Evolutionary conservation across 257 asterid species (phyloP).

Genomic region (Przewalskia tangutica): DNA sequence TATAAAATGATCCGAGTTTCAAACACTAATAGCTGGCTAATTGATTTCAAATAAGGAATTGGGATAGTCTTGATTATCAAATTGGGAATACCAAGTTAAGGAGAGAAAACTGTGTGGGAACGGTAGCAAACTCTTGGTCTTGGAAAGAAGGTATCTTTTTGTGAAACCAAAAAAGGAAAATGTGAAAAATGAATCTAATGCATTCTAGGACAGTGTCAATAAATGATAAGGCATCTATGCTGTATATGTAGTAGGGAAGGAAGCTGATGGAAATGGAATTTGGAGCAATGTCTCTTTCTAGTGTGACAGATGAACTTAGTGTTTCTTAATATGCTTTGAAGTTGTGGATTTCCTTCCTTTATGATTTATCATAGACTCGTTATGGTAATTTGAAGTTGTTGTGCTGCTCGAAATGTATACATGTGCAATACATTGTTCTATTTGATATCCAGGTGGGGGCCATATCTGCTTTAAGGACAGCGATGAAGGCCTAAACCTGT

Average conservation of each 20-base stretch:
- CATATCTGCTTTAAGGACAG: constrained; percentile 89
- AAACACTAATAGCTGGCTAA: background rate
- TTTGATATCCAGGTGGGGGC: constrained; percentile 63
- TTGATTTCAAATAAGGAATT: background rate
- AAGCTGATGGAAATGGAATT: background rate
- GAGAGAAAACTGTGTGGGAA: background rate
- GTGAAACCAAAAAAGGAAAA: background rate
- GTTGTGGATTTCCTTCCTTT: background rate
- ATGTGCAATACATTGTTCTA: background rate
- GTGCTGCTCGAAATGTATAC: background rate
- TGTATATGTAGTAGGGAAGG: background rate
- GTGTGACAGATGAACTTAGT: background rate
- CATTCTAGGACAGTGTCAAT: background rate
- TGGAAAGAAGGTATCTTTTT: background rate
- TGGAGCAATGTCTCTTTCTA: background rate
- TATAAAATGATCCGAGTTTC: background rate
- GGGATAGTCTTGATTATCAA: background rate
- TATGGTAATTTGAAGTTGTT: background rate
- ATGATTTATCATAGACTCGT: background rate
- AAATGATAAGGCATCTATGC: background rate
- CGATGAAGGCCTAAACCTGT: too few species aligned
- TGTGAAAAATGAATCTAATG: background rate
- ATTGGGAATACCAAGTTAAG: background rate
- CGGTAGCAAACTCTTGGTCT: background rate
- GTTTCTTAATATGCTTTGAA: background rate